Conservation (phyloP, 2,329 filamentous ascomycete species). For the Cadophora sp. region DNA sequence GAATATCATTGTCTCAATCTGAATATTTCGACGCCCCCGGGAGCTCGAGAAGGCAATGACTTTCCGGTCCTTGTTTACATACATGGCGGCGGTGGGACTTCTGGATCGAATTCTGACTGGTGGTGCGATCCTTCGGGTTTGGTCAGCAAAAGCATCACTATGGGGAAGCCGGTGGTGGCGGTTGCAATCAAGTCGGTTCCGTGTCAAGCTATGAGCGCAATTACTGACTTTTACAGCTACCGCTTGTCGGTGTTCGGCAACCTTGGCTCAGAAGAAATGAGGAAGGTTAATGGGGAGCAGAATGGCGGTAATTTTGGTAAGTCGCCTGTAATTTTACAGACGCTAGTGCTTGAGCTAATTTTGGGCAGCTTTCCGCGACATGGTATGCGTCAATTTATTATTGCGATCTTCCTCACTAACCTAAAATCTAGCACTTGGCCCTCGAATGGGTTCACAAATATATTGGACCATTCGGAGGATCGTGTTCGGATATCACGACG, state of each 20-base stretch:
- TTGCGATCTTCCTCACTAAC: neutral
- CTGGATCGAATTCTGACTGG: constrained; percentile 44
- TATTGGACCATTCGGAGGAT: constrained; percentile 63
- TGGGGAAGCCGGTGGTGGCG: constrained; percentile 22
- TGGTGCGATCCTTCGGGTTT: constrained; percentile 25
- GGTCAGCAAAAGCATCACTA: constrained; percentile 25
- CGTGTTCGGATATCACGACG: constrained; percentile 60
- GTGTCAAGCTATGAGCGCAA: no score
- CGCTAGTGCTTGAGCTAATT: neutral
- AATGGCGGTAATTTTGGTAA: constrained; percentile 48
- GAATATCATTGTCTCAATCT: constrained; percentile 57
- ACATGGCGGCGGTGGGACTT: constrained; percentile 53
- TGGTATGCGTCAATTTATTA: constrained; percentile 8
- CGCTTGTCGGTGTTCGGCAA: constrained; percentile 22
- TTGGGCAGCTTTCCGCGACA: constrained; percentile 1
- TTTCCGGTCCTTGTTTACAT: constrained; percentile 62
- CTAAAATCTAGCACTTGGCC: constrained; percentile 52
- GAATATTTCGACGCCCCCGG: constrained; percentile 50
- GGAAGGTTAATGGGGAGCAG: constrained; percentile 12
- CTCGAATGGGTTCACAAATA: constrained; percentile 65
- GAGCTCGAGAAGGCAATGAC: constrained; percentile 43
- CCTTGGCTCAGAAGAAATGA: constrained; percentile 23
- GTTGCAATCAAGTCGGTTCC: constrained; percentile 27
- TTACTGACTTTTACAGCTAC: constrained; percentile 16
- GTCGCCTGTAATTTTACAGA: no score